A percentile compares a stretch with the other conserved stretches of the same genome.
Conservation (phyloP, 305 asterid species). For the Petunia hybrid region DNA sequence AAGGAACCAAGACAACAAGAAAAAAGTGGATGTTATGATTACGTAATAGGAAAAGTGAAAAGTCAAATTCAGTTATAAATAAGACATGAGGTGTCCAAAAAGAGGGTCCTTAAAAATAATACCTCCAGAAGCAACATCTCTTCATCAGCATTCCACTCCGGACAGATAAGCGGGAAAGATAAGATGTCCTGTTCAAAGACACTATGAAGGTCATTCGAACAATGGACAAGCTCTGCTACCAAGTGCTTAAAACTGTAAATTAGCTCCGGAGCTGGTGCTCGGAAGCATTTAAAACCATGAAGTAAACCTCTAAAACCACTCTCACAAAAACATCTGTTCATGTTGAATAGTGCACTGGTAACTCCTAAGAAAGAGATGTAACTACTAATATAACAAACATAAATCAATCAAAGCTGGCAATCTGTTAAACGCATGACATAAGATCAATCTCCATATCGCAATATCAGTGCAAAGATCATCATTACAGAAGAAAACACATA, state of each 20-base stretch:
- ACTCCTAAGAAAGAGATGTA: neutral
- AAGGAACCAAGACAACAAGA: constrained; percentile 1
- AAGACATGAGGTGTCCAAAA: constrained; percentile 27
- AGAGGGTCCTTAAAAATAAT: constrained; percentile 29
- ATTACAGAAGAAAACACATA: neutral
- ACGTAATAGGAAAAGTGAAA: neutral
- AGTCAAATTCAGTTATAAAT: neutral
- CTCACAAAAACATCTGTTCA: neutral
- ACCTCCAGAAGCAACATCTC: constrained; percentile 87
- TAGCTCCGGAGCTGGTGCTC: neutral
- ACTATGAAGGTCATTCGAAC: constrained; percentile 39
- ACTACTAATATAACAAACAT: neutral
- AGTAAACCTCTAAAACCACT: neutral
- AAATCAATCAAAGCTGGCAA: neutral
- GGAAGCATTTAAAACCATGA: neutral
- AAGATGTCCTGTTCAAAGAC: constrained; percentile 62
- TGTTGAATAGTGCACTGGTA: neutral
- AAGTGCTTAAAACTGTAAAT: neutral
- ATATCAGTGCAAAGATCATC: neutral
- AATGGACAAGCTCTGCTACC: neutral
- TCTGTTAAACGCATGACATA: neutral
- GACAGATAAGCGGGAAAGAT: constrained; percentile 75
- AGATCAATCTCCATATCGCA: neutral
- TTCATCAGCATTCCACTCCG: constrained; percentile 87
- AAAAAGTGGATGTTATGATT: constrained; percentile 16